phyloP scores from a whole-genome alignment of 2,329 filamentous ascomycete species.

The Beauveria sp. region DNA sequence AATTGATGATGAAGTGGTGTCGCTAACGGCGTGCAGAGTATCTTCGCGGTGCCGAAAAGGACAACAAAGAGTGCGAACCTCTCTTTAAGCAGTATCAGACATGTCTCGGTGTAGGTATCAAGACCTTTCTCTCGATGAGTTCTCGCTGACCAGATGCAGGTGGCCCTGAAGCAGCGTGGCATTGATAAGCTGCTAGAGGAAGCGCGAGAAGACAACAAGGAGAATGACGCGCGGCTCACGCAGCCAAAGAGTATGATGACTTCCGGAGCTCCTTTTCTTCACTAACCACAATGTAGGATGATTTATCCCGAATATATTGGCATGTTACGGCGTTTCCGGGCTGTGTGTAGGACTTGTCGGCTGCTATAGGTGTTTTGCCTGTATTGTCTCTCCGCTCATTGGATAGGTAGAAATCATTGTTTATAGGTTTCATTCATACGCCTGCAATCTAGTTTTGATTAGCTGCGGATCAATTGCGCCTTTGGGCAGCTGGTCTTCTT shows the following conservation, averaged over 20 bases:
- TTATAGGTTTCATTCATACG: background rate
- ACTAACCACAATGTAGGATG: background rate
- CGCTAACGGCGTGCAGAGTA: conserved; percentile 56
- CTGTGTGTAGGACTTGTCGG: background rate
- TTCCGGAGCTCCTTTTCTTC: conserved; percentile 34
- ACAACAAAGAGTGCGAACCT: conserved; percentile 74
- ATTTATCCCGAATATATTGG: conserved; percentile 25
- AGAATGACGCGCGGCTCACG: conserved; percentile 61
- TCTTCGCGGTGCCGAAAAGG: conserved; percentile 72
- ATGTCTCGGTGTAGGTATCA: conserved; percentile 64
- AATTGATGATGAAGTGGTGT: conserved; percentile 6
- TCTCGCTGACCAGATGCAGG: conserved; percentile 40
- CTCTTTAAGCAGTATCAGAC: conserved; percentile 85
- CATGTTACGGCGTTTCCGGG: background rate
- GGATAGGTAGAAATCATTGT: background rate
- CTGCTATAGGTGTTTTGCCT: background rate
- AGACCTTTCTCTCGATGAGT: background rate
- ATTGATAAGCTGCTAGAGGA: conserved; percentile 92
- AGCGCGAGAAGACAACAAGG: conserved; percentile 79
- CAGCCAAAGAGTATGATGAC: conserved; percentile 33
- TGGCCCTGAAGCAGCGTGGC: conserved; percentile 77
- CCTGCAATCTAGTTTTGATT: background rate
- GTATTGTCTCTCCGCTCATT: conserved; percentile 4
- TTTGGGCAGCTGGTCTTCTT: background rate
- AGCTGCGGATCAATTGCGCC: background rate